These are phyloP conservation scores for Talaromyces trachyspermus DNA, from an alignment of 495 filamentous ascomycete species.

Conservation along the genomic window DNA sequence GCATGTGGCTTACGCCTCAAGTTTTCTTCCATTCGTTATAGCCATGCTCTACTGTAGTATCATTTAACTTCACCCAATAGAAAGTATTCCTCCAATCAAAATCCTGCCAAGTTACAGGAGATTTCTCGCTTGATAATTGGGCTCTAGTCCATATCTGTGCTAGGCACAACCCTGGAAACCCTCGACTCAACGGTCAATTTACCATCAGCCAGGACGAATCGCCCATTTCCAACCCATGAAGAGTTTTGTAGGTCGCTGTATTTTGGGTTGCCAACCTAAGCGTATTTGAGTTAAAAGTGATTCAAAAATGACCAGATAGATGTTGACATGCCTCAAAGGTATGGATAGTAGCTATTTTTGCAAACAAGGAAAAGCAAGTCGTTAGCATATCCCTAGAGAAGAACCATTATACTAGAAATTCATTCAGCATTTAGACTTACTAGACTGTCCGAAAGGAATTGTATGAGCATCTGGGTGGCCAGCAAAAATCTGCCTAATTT, in stretches of 20 bases:
- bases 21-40: too few species aligned
- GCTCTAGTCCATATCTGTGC: background rate
- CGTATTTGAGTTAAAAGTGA: background rate
- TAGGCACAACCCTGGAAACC: conserved; percentile 3
- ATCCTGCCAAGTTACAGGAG: too few species aligned
- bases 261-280: conserved; percentile 2
- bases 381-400: too few species aligned
- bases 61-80: too few species aligned
- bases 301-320: background rate
- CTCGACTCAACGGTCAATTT: conserved; percentile 8
- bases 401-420: too few species aligned
- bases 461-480: conserved; percentile 3
- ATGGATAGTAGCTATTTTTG: background rate
- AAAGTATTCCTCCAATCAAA: too few species aligned
- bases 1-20: too few species aligned
- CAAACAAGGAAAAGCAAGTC: background rate
- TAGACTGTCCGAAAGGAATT: conserved; percentile 9
- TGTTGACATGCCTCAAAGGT: background rate
- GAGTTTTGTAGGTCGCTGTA: conserved; percentile 8
- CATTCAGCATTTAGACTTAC: background rate
- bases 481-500: conserved; percentile 8
- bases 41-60: too few species aligned
- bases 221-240: conserved; percentile 9
- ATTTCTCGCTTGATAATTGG: too few species aligned
- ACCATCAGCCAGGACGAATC: conserved; percentile 8